Evolutionary conservation across 495 filamentous ascomycete genomes (phyloP).

Genomic region (Hypoxylon rickii): DNA sequence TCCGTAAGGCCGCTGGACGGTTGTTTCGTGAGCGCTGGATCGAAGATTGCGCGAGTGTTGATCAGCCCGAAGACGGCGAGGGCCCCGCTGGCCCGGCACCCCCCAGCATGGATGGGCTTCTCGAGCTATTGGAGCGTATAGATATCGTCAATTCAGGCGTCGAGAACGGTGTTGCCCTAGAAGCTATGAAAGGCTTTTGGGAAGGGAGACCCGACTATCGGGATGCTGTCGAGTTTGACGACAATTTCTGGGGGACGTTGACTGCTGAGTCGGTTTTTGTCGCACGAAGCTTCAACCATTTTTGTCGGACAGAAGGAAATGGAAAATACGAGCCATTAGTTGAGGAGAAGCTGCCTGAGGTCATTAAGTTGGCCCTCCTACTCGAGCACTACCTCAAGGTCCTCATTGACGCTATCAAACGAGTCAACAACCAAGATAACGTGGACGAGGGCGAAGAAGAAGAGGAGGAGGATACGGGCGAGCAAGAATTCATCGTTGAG

Average conservation of each 20-base stretch:
- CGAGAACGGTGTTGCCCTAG: constrained; percentile 85
- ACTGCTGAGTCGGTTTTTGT: constrained; percentile 87
- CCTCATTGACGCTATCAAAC: constrained; percentile 69
- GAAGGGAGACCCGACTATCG: constrained; percentile 89
- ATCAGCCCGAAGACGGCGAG: constrained; percentile 49
- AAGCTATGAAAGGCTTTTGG: constrained; percentile 97
- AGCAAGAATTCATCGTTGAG: constrained; percentile 92
- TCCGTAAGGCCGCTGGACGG: constrained; percentile 85
- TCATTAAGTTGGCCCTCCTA: constrained; percentile 83
- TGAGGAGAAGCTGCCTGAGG: constrained; percentile 94
- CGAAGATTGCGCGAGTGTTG: constrained; percentile 81
- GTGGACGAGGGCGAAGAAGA: constrained; percentile 54
- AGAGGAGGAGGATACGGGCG: constrained; percentile 78
- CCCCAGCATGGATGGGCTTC: constrained; percentile 73
- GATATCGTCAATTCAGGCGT: constrained; percentile 88
- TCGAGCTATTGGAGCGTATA: constrained; percentile 92
- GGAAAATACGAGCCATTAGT: constrained; percentile 70
- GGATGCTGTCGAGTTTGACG: constrained; percentile 77
- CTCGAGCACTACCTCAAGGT: constrained; percentile 77
- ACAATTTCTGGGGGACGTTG: constrained; percentile 85
- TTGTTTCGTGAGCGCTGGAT: constrained; percentile 96
- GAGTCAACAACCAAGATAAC: constrained; percentile 56
- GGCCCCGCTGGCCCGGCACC: constrained; percentile 57
- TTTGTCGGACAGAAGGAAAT: constrained; percentile 72
- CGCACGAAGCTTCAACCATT: constrained; percentile 89